Evolutionary conservation across 768 basidiomycete genomes (phyloP).

Genomic region (Podaxis sp.): DNA sequence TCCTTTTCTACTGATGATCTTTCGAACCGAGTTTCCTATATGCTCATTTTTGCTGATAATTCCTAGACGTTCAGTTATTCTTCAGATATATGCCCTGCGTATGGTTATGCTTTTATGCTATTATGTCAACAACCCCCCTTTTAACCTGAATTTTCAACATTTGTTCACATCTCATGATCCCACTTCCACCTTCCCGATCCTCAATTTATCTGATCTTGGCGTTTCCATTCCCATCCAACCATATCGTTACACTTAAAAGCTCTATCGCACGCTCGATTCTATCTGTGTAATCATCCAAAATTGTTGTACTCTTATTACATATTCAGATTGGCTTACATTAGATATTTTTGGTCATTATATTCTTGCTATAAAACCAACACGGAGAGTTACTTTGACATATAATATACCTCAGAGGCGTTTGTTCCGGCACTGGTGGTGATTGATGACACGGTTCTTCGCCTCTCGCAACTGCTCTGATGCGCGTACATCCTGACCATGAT

Average conservation of each 20-base stretch:
- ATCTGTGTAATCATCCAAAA: not conserved
- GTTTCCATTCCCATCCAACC: not conserved
- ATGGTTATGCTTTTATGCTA: not conserved
- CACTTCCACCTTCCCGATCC: not conserved
- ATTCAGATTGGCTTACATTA: not conserved
- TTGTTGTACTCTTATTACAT: not conserved
- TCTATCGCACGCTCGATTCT: not conserved
- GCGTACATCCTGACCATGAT: too few species aligned
- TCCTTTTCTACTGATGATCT: not conserved
- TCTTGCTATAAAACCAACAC: not conserved
- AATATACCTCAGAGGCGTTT: too few species aligned
- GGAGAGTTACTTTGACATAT: not conserved
- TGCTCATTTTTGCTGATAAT: not conserved
- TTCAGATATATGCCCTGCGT: not conserved
- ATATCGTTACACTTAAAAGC: not conserved
- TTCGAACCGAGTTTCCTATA: not conserved
- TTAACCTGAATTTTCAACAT: not conserved
- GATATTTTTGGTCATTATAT: not conserved
- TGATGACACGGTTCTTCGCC: too few species aligned
- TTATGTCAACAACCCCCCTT: not conserved
- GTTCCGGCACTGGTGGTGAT: too few species aligned
- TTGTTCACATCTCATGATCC: not conserved
- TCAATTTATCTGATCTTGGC: not conserved
- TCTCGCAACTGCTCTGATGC: too few species aligned
- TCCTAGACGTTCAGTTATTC: slow-evolving; percentile 4